phyloP scores from a whole-genome alignment of 1,284 basidiomycete genomes.

The Pseudozyma sp. region DNA sequence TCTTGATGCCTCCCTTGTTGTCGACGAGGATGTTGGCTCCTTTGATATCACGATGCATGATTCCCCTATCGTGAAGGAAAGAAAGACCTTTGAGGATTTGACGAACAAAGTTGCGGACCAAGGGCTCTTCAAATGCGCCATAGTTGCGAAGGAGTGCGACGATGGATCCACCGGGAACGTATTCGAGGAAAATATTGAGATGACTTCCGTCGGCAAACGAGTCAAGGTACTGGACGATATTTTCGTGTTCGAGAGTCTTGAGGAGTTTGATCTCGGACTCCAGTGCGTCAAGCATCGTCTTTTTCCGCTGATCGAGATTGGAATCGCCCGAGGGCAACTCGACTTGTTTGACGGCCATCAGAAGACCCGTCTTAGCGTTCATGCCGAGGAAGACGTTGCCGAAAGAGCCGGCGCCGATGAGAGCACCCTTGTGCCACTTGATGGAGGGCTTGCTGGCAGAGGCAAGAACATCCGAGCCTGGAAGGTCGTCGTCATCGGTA shows the following conservation, averaged over 20 bases:
- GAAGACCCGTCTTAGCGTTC: conserved; percentile 89
- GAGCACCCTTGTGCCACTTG: conserved; percentile 98
- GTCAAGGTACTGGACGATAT: conserved; percentile 93
- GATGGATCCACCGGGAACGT: conserved; percentile 97
- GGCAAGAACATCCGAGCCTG: conserved; percentile 15
- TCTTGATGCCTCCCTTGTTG: conserved; percentile 98
- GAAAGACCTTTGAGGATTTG: conserved; percentile 92
- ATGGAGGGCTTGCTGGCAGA: conserved; percentile 73
- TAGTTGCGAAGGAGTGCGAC: conserved; percentile 91
- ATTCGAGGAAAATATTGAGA: conserved; percentile 98
- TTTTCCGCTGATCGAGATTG: conserved; percentile 91
- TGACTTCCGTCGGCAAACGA: conserved; percentile 70
- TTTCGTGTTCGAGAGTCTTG: conserved; percentile 93
- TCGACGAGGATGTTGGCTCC: conserved; percentile 98
- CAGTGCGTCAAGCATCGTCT: conserved; percentile 92
- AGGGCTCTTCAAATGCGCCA: conserved; percentile 93
- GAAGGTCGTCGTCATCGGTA: conserved; percentile 36
- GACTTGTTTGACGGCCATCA: conserved; percentile 99
- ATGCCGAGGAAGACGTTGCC: conserved; percentile 81
- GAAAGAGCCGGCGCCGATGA: conserved; percentile 86
- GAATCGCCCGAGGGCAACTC: conserved; percentile 88
- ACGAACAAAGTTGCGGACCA: conserved; percentile 92
- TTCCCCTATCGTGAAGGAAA: conserved; percentile 92
- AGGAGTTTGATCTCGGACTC: conserved; percentile 96
- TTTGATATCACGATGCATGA: conserved; percentile 98